phyloP scores from a whole-genome alignment of 108 stramenopile genomes.

The Cyclotella choctawhatcheeana region DNA sequence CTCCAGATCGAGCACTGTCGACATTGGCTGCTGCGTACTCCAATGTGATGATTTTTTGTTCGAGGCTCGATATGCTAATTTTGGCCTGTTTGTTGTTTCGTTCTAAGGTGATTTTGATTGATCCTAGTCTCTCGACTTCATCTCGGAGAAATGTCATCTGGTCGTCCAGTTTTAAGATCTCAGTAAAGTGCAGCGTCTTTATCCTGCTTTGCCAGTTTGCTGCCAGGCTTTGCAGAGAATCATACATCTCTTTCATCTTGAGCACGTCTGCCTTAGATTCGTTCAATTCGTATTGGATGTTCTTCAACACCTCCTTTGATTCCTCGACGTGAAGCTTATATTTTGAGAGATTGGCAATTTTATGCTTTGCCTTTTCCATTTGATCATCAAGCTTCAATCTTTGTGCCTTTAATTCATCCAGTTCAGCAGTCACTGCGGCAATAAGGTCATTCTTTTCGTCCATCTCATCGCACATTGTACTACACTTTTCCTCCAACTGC shows the following conservation, averaged over 20 bases:
- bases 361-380: constrained; percentile 2
- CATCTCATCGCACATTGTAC: constrained; percentile 3
- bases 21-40: constrained; percentile 12
- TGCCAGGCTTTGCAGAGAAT: background rate
- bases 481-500: constrained; percentile 5
- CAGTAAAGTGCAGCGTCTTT: constrained; percentile 9
- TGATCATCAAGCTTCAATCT: background rate
- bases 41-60: constrained; percentile 14
- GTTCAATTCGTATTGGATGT: constrained; percentile 14
- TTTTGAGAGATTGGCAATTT: constrained; percentile 21
- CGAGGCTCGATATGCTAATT: background rate
- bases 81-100: constrained; percentile 11
- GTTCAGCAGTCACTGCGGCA: constrained; percentile 6
- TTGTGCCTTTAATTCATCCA: background rate
- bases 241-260: constrained; percentile 14
- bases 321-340: constrained; percentile 19
- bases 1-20: constrained; percentile 18
- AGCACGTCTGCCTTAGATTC: constrained; percentile 1
- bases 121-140: constrained; percentile 10
- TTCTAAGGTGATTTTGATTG: background rate
- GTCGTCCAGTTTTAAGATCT: constrained; percentile 14
- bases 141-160: constrained; percentile 3
- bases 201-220: constrained; percentile 4
- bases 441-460: constrained; percentile 17
- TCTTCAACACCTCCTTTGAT: background rate